A percentile compares a stretch with the other conserved stretches of the same genome.
Conservation (phyloP, 1,139 yeast genomes). For the Sugiyamaella sp. region DNA sequence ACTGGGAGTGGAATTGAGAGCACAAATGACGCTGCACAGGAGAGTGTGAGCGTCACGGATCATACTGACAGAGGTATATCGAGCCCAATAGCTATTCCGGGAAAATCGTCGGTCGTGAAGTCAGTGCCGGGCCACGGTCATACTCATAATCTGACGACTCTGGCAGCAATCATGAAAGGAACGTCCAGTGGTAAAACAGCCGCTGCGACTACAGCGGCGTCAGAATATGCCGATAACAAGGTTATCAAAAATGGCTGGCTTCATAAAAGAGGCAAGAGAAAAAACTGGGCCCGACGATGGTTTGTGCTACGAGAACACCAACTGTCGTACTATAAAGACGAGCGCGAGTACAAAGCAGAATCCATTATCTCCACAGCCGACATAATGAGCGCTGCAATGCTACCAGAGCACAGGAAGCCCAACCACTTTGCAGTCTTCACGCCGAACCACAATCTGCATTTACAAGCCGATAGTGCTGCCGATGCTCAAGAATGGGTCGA, state of each 20-base stretch:
- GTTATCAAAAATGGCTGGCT: constrained; percentile 42
- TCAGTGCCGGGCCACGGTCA: not conserved
- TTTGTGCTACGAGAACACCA: constrained; percentile 60
- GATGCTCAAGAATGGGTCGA: constrained; percentile 50
- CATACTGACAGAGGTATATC: constrained; percentile 1
- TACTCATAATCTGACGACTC: not conserved
- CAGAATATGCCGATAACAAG: constrained; percentile 13
- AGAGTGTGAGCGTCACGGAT: too few species aligned
- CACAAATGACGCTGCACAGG: not conserved
- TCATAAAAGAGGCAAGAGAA: constrained; percentile 37
- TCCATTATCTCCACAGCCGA: constrained; percentile 49
- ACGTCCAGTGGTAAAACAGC: not conserved
- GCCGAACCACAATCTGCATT: constrained; percentile 49
- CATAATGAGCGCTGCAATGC: constrained; percentile 45
- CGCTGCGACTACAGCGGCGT: not conserved
- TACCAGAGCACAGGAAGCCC: constrained; percentile 45
- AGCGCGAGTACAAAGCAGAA: constrained; percentile 58
- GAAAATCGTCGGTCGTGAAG: not conserved
- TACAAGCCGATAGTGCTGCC: constrained; percentile 45
- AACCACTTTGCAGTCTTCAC: constrained; percentile 50
- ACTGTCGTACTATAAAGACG: constrained; percentile 60
- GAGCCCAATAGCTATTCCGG: constrained; percentile 5
- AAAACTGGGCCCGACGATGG: constrained; percentile 58
- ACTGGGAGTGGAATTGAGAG: not conserved
- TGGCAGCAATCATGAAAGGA: not conserved